A percentile compares a stretch with the other conserved stretches of the same genome.
phyloP scores from a whole-genome alignment of 257 asterid genomes.

The Craterostigma plantagineum region DNA sequence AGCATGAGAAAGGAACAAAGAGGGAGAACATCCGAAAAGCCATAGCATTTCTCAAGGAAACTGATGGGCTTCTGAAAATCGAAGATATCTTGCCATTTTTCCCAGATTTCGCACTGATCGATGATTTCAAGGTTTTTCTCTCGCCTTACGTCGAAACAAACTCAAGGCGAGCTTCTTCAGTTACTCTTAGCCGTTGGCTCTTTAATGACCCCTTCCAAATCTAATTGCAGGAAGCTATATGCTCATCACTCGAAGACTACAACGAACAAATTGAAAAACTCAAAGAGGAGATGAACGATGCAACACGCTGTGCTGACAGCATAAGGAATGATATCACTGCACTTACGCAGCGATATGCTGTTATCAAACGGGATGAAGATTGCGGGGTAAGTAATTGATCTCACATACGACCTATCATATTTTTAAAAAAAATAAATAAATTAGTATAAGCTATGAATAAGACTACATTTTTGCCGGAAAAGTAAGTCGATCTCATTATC shows the following conservation, averaged over 20 bases:
- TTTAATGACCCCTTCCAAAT: slow-evolving; percentile 1
- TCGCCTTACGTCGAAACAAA: neutral
- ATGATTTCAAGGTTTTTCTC: slow-evolving; percentile 70
- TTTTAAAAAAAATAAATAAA: no score
- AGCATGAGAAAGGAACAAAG: slow-evolving; percentile 94
- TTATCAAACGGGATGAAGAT: slow-evolving; percentile 74
- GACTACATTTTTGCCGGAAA: no score
- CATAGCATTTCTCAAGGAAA: slow-evolving; percentile 94
- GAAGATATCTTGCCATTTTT: slow-evolving; percentile 96
- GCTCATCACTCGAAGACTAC: slow-evolving; percentile 91
- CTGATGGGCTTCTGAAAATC: slow-evolving; percentile 87
- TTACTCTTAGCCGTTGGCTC: neutral
- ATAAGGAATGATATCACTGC: slow-evolving; percentile 89
- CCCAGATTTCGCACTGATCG: slow-evolving; percentile 90
- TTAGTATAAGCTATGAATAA: no score
- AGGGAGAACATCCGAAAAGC: slow-evolving; percentile 96
- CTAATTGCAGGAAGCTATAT: slow-evolving; percentile 75
- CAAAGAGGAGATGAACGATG: slow-evolving; percentile 97
- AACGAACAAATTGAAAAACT: slow-evolving; percentile 90
- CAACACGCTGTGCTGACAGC: slow-evolving; percentile 95
- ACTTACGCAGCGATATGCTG: slow-evolving; percentile 79
- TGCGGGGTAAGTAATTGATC: slow-evolving; percentile 68
- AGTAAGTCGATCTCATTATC: no score
- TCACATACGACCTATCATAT: no score
- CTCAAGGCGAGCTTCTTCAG: no score